Percentiles rank a stretch among this genome's conserved stretches.
phyloP scores from a whole-genome alignment of 2,329 filamentous ascomycete genomes.

The Fusarium tricinctum region DNA sequence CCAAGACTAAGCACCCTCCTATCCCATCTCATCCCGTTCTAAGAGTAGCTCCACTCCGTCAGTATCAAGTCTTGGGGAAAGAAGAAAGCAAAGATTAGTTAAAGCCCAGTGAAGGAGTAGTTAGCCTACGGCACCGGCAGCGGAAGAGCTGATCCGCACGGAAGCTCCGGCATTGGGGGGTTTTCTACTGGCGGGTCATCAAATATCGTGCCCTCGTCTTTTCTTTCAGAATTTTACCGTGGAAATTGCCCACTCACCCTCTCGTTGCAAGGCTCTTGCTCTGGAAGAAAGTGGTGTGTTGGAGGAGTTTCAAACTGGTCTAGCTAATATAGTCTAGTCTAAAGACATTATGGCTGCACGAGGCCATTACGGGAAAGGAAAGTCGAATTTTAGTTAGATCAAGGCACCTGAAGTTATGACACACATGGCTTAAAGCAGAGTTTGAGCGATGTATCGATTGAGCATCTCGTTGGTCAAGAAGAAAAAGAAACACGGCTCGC shows the following conservation, averaged over 20 bases:
- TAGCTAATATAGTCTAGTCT: slow-evolving; percentile 22
- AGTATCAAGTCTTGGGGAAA: background rate
- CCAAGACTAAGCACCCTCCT: background rate
- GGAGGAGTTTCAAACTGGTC: background rate
- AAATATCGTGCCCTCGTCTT: background rate
- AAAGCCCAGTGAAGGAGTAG: no score
- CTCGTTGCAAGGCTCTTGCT: background rate
- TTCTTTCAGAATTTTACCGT: slow-evolving; percentile 2
- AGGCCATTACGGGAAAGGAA: background rate
- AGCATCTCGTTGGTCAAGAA: background rate
- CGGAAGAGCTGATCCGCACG: slow-evolving; percentile 5
- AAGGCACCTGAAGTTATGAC: slow-evolving; percentile 10
- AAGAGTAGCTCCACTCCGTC: background rate
- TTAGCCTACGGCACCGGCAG: background rate
- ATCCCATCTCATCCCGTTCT: no score
- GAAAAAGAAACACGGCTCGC: slow-evolving; percentile 1
- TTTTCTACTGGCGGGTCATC: no score
- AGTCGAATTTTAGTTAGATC: background rate
- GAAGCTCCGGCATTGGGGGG: slow-evolving; percentile 5
- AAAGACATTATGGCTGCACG: background rate
- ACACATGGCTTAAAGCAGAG: slow-evolving; percentile 17
- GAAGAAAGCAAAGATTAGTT: background rate
- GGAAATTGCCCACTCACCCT: slow-evolving; percentile 25
- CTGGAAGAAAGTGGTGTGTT: slow-evolving; percentile 5
- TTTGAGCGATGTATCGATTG: background rate